Evolutionary conservation across 805 yeast species (phyloP), one percentile per base, ranked within the genome.

Genomic region (Spathaspora gorwiae): DNA sequence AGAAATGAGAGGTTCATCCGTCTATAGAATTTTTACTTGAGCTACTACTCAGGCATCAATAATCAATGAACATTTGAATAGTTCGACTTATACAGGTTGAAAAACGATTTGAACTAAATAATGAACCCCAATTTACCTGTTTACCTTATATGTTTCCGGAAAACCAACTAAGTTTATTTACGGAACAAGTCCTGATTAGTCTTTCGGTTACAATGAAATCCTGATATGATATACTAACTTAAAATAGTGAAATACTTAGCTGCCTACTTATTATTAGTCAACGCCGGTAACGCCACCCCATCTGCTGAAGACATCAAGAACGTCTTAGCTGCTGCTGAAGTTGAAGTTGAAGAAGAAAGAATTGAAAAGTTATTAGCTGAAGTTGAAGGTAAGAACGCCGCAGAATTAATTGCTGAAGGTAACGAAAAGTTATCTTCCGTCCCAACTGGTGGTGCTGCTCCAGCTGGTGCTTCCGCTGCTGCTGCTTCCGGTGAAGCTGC

Each of bases 181-280:
- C 24, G 24, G 24, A 19, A 19, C 24, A 19, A 19, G 24, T 19
- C 24, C 24, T 19, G 24, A 19, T 19, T 19, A 19, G 24, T 19
- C 24, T 19, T 19, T 19, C 5, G 24, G 24, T 19, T 19, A 19
- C 24, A 19, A 19, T 19, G 24, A 19, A 19, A 19, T 5, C 24
- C 5, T 19, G 24, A 19, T 19, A 19, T 19, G 24, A 19, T 19
- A 29, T 45, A 48, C 49, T 49, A 49, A 49, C 47, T 7, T 29
- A 35, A 7, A 26, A 6, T 35, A 35, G 53, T 90, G 97, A 94
- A 90, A 87, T 92, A 92, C 84, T 86, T 94, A 79, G 98, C 99
- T 79, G 98, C 99, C 75, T 94, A 94, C 83, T 85, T 94, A 78
- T 86, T 92, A 78, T 84, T 94, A 77, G 90, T 85, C 79, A 89